Percentiles rank a stretch among this genome's conserved stretches.
These are phyloP conservation scores for Kuraishia molischiana DNA, from an alignment of 805 yeast genomes.

Conservation along the genomic window DNA sequence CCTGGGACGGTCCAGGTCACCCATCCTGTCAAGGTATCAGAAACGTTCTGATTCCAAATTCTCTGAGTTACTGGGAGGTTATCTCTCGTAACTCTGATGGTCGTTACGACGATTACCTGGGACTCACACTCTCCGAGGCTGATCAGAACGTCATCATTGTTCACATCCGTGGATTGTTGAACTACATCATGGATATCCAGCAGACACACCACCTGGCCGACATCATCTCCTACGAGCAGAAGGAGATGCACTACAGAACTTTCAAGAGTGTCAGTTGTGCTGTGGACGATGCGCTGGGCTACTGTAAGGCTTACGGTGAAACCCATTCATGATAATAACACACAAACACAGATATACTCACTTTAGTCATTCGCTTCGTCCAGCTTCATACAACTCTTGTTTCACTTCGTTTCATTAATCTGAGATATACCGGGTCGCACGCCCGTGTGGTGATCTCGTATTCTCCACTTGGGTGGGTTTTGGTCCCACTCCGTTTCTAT, in stretches of 20 bases:
- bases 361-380: too few relatives aligned
- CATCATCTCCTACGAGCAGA: not conserved
- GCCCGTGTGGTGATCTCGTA: too few relatives aligned
- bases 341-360: too few relatives aligned
- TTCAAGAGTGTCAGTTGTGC: constrained; percentile 23
- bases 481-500: too few relatives aligned
- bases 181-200: constrained; percentile 5
- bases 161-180: constrained; percentile 23
- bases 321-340: constrained; percentile 6
- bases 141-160: constrained; percentile 26
- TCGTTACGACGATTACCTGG: constrained; percentile 16
- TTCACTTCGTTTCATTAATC: too few relatives aligned
- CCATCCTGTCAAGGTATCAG: constrained; percentile 14
- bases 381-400: too few relatives aligned
- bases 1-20: constrained; percentile 16
- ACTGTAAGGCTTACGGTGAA: constrained; percentile 20
- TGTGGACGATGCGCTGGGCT: constrained; percentile 14
- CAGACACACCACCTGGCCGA: constrained; percentile 7
- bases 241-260: constrained; percentile 5
- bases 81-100: not conserved
- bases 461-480: too few relatives aligned
- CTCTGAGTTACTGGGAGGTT: constrained; percentile 29
- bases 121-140: constrained; percentile 25
- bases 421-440: too few relatives aligned
- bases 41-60: constrained; percentile 35